These are phyloP conservation scores for Schizothecium vesticola DNA, from an alignment of 495 filamentous ascomycete genomes.

Conservation along the genomic window DNA sequence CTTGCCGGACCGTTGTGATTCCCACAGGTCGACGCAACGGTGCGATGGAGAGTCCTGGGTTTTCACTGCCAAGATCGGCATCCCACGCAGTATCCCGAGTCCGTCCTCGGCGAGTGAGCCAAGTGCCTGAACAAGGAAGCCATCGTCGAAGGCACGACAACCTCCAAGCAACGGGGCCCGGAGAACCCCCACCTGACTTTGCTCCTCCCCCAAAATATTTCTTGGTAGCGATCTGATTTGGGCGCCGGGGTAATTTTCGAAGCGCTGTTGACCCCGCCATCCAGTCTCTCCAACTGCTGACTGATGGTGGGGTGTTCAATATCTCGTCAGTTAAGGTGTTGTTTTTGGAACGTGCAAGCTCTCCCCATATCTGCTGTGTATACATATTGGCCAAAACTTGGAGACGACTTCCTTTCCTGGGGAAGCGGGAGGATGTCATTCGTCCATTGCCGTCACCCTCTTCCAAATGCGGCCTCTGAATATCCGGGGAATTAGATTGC, in stretches of 20 bases:
- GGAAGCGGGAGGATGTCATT: not conserved
- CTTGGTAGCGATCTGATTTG: not conserved
- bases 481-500: slow-evolving; percentile 2
- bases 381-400: not conserved
- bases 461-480: not conserved
- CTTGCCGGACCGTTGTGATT: not conserved
- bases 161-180: not conserved
- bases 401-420: not conserved
- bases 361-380: not conserved
- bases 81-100: not conserved
- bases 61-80: not conserved
- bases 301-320: not conserved
- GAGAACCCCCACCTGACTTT: not conserved
- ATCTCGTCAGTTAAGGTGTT: not conserved
- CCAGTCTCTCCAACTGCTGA: not conserved
- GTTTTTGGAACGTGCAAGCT: not conserved
- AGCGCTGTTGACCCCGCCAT: not conserved
- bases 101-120: not conserved
- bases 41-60: not conserved
- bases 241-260: not conserved
- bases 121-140: not conserved
- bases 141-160: not conserved
- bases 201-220: not conserved
- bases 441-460: not conserved
- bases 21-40: not conserved